A percentile compares a stretch with the other conserved stretches of the same genome.
These are phyloP conservation scores for Rosa rugosa DNA, from an alignment of 306 rosid genomes.

Conservation along the genomic window DNA sequence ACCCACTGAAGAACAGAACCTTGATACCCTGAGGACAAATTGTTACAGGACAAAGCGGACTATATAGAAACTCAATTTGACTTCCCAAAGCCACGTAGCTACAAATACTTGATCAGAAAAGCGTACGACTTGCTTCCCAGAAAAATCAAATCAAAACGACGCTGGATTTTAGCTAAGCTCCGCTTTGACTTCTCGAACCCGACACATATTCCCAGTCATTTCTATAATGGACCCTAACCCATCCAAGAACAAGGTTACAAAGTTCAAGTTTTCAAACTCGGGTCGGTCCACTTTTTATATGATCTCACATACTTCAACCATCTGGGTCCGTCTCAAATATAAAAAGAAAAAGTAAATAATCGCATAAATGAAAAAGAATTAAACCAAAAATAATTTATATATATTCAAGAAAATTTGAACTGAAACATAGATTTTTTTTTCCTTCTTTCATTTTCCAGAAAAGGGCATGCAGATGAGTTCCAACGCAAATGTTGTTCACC, in stretches of 20 bases:
- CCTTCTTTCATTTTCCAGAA: conserved; percentile 8
- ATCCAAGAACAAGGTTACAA: conserved; percentile 30
- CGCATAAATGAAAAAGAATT: not conserved
- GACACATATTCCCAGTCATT: conserved; percentile 75
- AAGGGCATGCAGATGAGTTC: conserved; percentile 37
- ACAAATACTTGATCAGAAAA: not conserved
- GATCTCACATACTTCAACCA: not conserved
- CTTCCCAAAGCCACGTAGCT: conserved; percentile 29
- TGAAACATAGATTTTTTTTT: conserved; percentile 22
- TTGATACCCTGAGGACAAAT: not conserved
- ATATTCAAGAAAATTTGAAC: not conserved
- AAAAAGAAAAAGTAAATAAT: not conserved
- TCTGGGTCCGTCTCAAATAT: not conserved
- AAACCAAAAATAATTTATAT: not conserved
- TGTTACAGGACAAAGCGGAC: not conserved
- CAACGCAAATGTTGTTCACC: conserved; percentile 49
- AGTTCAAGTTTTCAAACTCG: conserved; percentile 41
- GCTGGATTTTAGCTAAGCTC: not conserved
- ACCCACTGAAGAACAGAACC: conserved; percentile 6
- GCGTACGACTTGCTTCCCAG: conserved; percentile 8
- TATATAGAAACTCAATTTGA: conserved; percentile 23
- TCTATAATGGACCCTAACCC: not conserved
- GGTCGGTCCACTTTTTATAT: not conserved
- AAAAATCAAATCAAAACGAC: not conserved
- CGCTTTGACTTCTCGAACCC: conserved; percentile 73